Percentiles rank a stretch among this genome's conserved stretches.
Evolutionary conservation across 1,139 yeast species (phyloP).

Genomic region (Taphrina deformans): DNA sequence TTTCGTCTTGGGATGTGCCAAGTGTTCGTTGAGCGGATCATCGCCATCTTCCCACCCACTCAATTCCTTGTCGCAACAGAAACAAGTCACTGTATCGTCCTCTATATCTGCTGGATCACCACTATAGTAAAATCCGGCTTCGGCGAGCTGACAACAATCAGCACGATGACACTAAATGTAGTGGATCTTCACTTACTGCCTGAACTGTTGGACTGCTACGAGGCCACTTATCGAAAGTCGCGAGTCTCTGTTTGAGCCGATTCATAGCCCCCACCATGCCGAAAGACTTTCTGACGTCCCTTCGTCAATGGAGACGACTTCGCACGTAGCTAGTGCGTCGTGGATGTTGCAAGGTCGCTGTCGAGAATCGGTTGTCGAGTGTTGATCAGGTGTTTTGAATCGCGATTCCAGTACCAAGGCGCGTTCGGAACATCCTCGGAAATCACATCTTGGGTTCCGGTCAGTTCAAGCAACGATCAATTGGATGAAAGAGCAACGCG

Average conservation of each 20-base stretch:
- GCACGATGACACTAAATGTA: no score
- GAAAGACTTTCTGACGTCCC: not conserved
- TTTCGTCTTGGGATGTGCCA: conserved; percentile 46
- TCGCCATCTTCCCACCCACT: conserved; percentile 48
- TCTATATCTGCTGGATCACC: conserved; percentile 3
- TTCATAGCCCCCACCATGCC: conserved; percentile 1
- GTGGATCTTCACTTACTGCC: not conserved
- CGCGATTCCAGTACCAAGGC: not conserved
- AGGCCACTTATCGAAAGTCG: conserved; percentile 18
- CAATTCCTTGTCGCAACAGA: conserved; percentile 54
- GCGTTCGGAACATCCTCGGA: not conserved
- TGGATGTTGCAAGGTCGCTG: not conserved
- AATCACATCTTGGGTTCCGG: not conserved
- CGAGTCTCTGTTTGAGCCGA: not conserved
- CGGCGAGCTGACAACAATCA: conserved; percentile 56
- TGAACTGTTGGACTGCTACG: not conserved
- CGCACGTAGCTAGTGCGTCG: not conserved
- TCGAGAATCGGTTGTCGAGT: not conserved
- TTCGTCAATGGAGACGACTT: not conserved
- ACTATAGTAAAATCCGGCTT: conserved; percentile 67
- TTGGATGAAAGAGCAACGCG: no score
- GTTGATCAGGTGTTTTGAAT: conserved; percentile 1
- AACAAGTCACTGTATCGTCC: conserved; percentile 61
- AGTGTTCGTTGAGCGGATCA: conserved; percentile 51
- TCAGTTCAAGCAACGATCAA: not conserved